Percentiles rank a stretch among this genome's conserved stretches.
These are phyloP conservation scores for Rhizomucor miehei DNA, from an alignment of 371 early-diverging fungal species.

Conservation along the genomic window DNA sequence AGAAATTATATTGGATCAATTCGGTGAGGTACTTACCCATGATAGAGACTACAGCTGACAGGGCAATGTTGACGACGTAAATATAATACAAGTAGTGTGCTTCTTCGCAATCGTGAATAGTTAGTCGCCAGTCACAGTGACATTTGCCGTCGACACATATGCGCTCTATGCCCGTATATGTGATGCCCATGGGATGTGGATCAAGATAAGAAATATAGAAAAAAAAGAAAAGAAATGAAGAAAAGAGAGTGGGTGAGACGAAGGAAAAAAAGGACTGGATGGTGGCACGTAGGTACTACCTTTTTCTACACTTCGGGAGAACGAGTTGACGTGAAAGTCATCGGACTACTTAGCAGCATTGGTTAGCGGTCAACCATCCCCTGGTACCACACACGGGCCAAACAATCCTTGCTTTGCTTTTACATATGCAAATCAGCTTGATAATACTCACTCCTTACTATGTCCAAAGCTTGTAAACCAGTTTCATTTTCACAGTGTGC, in stretches of 20 bases:
- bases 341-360: no score
- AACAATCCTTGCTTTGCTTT: no score
- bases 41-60: constrained; percentile 18
- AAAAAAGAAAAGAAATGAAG: neutral
- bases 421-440: no score
- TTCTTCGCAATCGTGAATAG: constrained; percentile 19
- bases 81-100: constrained; percentile 12
- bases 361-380: no score
- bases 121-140: constrained; percentile 33
- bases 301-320: no score
- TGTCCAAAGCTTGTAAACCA: no score
- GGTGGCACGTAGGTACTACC: no score
- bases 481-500: no score
- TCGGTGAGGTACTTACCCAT: constrained; percentile 13
- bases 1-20: neutral
- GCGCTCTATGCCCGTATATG: constrained; percentile 7
- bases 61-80: constrained; percentile 20
- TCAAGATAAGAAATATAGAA: neutral
- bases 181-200: neutral
- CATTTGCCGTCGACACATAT: constrained; percentile 16
- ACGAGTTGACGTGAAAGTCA: no score
- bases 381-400: no score
- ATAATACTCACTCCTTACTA: no score
- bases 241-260: constrained; percentile 1
- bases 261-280: no score